Evolutionary conservation across 1,139 yeast species (phyloP), one percentile per base, ranked within the genome.

Genomic region (Nakaseomyces sp.): DNA sequence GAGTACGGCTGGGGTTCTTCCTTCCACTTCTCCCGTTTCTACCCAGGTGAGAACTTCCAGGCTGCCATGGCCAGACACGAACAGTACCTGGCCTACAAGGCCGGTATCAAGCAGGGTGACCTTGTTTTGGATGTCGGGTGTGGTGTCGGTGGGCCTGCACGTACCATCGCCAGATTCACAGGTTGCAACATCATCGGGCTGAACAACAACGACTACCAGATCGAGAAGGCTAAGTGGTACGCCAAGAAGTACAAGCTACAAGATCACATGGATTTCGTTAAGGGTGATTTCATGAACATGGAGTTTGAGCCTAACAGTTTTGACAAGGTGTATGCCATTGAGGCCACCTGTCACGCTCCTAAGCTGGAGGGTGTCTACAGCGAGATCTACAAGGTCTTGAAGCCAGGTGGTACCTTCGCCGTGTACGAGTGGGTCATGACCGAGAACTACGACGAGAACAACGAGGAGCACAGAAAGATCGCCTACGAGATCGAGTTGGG

Each of bases 381-480:
- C 46, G 96, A 91, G 72, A 91, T 93, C 63, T 91, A 79, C 77
- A 86, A 88, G 64, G 96, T 87, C 26, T 76, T 91, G 67, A 91
- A 91, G 71, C 98, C 97, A 55, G 96, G 98, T 64, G 98, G 98
- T 65, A 77, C 75, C 42, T 91, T 91, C 57, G 98, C 97, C 65
- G 97, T 91, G 47, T 91, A 91, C 72, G 98, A 91, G 71, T 91
- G 98, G 98, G 97, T 91, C 52, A 82, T 91, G 95, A 91, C 97
- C 52, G 95, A 89, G 58, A 75, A 71, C 44, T 93, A 87, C 66
- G 98, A 91, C 65, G 95, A 84, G 69, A 67, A 67, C 50, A 87
- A 88, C 67, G 77, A 79, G 55, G 91, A 81, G 66, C 98, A 91
- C 71, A 86, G 96, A 68, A 84, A 84, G 65, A 85, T 91, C 55